Evolutionary conservation across 805 yeast genomes (phyloP).

Genomic region (Candida sakaeoensis): DNA sequence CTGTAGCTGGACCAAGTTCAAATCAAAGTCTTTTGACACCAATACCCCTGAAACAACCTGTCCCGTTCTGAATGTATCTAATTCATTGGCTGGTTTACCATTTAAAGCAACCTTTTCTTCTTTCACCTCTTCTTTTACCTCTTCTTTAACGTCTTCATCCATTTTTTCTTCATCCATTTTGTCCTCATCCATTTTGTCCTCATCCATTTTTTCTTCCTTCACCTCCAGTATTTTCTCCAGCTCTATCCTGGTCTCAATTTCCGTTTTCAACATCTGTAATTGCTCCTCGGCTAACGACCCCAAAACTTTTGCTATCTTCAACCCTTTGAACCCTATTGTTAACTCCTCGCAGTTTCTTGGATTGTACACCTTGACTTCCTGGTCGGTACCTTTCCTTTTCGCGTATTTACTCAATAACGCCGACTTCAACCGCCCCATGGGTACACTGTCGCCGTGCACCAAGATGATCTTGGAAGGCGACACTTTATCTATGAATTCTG

Average conservation of each 20-base stretch:
- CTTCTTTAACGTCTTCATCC: constrained; percentile 12
- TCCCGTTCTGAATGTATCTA: constrained; percentile 19
- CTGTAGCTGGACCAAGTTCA: constrained; percentile 75
- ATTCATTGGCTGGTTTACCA: constrained; percentile 6
- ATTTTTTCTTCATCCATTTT: constrained; percentile 30
- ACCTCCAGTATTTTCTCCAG: constrained; percentile 38
- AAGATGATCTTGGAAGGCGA: constrained; percentile 82
- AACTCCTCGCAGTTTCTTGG: constrained; percentile 89
- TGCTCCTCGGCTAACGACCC: constrained; percentile 51
- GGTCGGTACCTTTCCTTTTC: constrained; percentile 74
- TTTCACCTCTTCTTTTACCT: constrained; percentile 11
- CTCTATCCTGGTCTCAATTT: constrained; percentile 56
- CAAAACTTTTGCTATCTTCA: constrained; percentile 73
- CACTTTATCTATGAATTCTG: constrained; percentile 84
- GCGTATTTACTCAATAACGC: constrained; percentile 87
- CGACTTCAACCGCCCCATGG: constrained; percentile 97
- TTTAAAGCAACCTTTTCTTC: constrained; percentile 11
- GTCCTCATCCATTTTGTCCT: constrained; percentile 50
- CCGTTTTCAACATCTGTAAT: constrained; percentile 35
- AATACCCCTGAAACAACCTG: constrained; percentile 70
- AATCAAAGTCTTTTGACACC: constrained; percentile 86
- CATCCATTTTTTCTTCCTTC: constrained; percentile 28
- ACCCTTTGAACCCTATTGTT: constrained; percentile 72
- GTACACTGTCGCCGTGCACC: constrained; percentile 96
- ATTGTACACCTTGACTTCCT: constrained; percentile 86